Percentiles rank a stretch among this genome's conserved stretches.
phyloP scores from a whole-genome alignment of 345 rosid genomes.

The Zanthoxylum bungeanum region DNA sequence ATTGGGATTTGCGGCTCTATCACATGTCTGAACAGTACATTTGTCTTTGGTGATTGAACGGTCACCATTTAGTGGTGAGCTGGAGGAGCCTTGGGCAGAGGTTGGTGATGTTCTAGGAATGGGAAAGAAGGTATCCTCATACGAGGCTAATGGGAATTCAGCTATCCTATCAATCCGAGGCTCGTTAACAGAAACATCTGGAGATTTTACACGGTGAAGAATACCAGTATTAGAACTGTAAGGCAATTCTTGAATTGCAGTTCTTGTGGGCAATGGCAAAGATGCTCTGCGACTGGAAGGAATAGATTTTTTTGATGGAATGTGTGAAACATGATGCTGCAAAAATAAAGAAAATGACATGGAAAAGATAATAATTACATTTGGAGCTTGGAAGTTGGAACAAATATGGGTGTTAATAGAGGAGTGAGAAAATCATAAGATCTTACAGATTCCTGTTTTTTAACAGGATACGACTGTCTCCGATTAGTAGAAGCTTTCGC shows the following conservation, averaged over 20 bases:
- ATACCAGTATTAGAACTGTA: constrained; percentile 41
- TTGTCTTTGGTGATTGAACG: constrained; percentile 85
- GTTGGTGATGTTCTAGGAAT: constrained; percentile 47
- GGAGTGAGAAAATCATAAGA: constrained; percentile 8
- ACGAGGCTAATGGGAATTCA: constrained; percentile 89
- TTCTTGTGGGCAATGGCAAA: constrained; percentile 52
- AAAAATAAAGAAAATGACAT: constrained; percentile 21
- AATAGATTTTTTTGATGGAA: constrained; percentile 38
- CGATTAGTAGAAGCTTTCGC: constrained; percentile 51
- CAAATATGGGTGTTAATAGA: neutral
- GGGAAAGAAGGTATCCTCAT: constrained; percentile 68
- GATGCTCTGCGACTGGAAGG: constrained; percentile 78
- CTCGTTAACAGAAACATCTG: constrained; percentile 93
- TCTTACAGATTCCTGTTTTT: constrained; percentile 66
- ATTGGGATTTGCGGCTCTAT: constrained; percentile 40
- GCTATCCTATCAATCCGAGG: constrained; percentile 95
- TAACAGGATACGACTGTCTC: constrained; percentile 42
- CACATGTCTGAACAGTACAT: constrained; percentile 66
- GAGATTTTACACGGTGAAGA: constrained; percentile 63
- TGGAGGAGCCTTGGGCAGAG: constrained; percentile 65
- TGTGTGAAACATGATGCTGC: constrained; percentile 56
- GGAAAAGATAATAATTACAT: no score
- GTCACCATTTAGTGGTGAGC: constrained; percentile 54
- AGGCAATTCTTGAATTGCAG: constrained; percentile 33
- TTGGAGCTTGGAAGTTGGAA: neutral